Conservation (phyloP, 2,329 filamentous ascomycete species). For the Cytospora piceicola region DNA sequence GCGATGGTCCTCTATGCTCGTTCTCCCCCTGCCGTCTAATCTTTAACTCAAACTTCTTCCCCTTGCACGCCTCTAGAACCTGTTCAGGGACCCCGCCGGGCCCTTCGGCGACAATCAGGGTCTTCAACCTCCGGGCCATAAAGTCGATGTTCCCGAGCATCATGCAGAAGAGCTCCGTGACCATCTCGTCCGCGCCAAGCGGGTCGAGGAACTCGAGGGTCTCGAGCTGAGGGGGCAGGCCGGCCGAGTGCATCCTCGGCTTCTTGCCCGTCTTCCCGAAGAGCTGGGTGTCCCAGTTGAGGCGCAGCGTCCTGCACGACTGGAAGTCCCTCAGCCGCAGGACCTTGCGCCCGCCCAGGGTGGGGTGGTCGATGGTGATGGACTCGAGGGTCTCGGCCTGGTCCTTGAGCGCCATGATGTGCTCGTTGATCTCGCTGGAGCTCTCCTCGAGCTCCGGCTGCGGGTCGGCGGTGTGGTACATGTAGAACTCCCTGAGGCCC, state of each 20-base stretch:
- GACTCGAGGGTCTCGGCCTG: conserved; percentile 48
- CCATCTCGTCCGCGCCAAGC: conserved; percentile 51
- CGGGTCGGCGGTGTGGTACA: conserved; percentile 48
- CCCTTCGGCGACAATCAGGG: conserved; percentile 44
- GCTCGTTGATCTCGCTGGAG: conserved; percentile 51
- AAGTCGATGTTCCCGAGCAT: conserved; percentile 45
- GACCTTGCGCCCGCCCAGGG: conserved; percentile 45
- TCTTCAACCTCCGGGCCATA: conserved; percentile 43
- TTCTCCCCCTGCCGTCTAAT: conserved; percentile 33
- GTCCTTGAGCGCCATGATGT: conserved; percentile 49
- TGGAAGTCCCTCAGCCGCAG: conserved; percentile 50
- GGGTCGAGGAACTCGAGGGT: conserved; percentile 51
- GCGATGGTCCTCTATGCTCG: conserved; percentile 3
- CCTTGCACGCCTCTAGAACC: conserved; percentile 43
- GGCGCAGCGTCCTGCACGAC: conserved; percentile 44
- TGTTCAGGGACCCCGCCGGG: conserved; percentile 39
- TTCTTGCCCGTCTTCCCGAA: conserved; percentile 50
- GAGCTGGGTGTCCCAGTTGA: conserved; percentile 54
- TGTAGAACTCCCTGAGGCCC: conserved; percentile 50
- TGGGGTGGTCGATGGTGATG: conserved; percentile 50
- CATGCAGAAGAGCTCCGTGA: conserved; percentile 49
- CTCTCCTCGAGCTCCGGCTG: conserved; percentile 50
- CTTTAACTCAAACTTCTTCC: conserved; percentile 39
- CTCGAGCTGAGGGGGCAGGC: conserved; percentile 50
- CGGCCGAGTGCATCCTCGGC: conserved; percentile 51